phyloP scores from a whole-genome alignment of 2,329 filamentous ascomycete genomes.

The Periconia macrospinosa region DNA sequence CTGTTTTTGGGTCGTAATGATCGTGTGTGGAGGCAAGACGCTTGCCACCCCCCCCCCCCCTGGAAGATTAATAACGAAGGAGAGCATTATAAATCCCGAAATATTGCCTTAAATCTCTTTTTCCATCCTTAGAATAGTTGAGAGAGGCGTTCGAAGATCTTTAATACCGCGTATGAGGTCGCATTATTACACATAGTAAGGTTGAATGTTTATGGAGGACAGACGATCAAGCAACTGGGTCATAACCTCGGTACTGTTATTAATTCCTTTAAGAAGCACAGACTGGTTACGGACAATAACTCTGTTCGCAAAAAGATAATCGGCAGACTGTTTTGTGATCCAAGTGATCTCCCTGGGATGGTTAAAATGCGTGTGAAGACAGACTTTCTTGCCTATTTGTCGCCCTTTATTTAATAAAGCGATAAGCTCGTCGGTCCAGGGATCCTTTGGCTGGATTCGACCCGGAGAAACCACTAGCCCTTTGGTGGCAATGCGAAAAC shows the following conservation, averaged over 20 bases:
- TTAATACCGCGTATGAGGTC: slow-evolving; percentile 65
- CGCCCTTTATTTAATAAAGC: slow-evolving; percentile 55
- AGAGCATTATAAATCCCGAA: slow-evolving; percentile 64
- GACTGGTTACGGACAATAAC: slow-evolving; percentile 63
- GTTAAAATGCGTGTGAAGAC: slow-evolving; percentile 68
- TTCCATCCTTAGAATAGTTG: slow-evolving; percentile 62
- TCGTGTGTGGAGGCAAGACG: slow-evolving; percentile 58
- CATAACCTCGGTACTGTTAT: slow-evolving; percentile 60
- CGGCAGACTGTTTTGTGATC: slow-evolving; percentile 57
- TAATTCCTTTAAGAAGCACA: slow-evolving; percentile 62
- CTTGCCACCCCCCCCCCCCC: slow-evolving; percentile 67
- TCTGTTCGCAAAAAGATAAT: slow-evolving; percentile 53
- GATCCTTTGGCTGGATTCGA: slow-evolving; percentile 55
- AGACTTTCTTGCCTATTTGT: slow-evolving; percentile 60
- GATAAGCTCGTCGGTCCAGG: slow-evolving; percentile 58
- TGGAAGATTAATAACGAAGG: slow-evolving; percentile 66
- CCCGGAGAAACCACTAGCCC: slow-evolving; percentile 62
- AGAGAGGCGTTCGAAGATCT: slow-evolving; percentile 64
- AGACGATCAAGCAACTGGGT: slow-evolving; percentile 56
- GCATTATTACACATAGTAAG: slow-evolving; percentile 68
- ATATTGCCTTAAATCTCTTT: slow-evolving; percentile 61
- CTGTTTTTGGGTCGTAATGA: slow-evolving; percentile 57
- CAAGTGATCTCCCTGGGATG: slow-evolving; percentile 65
- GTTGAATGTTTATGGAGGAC: slow-evolving; percentile 60
- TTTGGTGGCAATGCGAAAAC: slow-evolving; percentile 65